Conservation (phyloP, 495 filamentous ascomycete genomes). For the Hypoxylon cercidicola region DNA sequence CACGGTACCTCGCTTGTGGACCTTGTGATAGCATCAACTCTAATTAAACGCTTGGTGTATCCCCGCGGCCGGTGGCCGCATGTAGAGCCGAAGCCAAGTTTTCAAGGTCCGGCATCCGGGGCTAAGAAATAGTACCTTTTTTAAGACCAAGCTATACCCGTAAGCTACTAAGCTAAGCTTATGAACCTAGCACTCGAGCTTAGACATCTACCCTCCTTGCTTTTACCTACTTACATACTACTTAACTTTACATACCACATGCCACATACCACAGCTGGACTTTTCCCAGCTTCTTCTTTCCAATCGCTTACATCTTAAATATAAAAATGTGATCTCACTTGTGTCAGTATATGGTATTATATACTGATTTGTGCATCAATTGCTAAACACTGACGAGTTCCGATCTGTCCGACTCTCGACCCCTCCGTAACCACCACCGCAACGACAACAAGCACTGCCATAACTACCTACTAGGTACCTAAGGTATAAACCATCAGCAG, state of each 20-base stretch:
- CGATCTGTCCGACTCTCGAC: conserved; percentile 21
- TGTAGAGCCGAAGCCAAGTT: conserved; percentile 9
- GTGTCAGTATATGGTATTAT: conserved; percentile 15
- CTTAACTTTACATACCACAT: no score
- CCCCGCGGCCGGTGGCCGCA: conserved; percentile 26
- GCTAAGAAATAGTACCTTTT: conserved; percentile 19
- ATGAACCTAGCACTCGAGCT: neutral
- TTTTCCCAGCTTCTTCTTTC: conserved; percentile 3
- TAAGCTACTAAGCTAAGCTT: neutral
- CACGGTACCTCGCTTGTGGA: no score
- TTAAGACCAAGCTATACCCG: conserved; percentile 8
- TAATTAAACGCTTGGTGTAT: conserved; percentile 12
- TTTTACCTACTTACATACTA: conserved; percentile 6
- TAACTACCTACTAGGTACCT: neutral
- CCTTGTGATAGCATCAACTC: conserved; percentile 10
- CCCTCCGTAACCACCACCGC: conserved; percentile 18
- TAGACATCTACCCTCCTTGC: neutral
- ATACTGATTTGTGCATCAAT: conserved; percentile 18
- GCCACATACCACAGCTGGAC: conserved; percentile 21
- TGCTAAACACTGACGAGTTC: conserved; percentile 3
- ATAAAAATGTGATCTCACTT: conserved; percentile 28
- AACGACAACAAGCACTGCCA: conserved; percentile 1
- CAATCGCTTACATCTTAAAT: conserved; percentile 9
- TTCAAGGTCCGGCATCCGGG: conserved; percentile 23
- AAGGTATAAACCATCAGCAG: conserved; percentile 10